Evolutionary conservation across 306 rosid genomes (phyloP).

Genomic region (Inga oerstediana): DNA sequence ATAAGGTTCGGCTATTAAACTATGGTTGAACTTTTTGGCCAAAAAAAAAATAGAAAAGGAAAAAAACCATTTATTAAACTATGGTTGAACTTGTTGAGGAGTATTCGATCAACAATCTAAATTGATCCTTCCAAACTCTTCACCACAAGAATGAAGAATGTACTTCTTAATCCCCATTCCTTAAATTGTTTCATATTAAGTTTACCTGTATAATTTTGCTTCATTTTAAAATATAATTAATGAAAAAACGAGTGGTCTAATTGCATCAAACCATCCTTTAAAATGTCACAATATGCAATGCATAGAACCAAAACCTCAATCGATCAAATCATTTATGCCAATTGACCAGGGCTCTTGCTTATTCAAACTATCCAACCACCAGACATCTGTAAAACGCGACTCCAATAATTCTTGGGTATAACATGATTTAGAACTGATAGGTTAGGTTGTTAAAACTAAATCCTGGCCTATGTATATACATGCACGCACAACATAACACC

Average conservation of each 20-base stretch:
- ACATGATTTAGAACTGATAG: background rate
- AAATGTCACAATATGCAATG: background rate
- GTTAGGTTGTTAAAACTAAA: background rate
- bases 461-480: background rate
- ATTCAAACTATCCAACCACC: background rate
- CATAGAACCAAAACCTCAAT: background rate
- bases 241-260: background rate
- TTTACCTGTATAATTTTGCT: too few species aligned
- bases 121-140: background rate
- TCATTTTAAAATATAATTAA: too few species aligned
- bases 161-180: too few species aligned
- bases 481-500: background rate
- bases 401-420: background rate
- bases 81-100: background rate
- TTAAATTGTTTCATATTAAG: too few species aligned
- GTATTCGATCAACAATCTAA: background rate
- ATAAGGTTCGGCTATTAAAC: too few species aligned
- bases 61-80: too few species aligned
- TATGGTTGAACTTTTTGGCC: too few species aligned
- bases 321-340: background rate
- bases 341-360: background rate
- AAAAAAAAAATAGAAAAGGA: too few species aligned
- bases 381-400: background rate
- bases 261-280: background rate
- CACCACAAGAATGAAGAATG: background rate